These are phyloP conservation scores for Astrothelium macrocarpum DNA, from an alignment of 495 filamentous ascomycete genomes.

Conservation along the genomic window DNA sequence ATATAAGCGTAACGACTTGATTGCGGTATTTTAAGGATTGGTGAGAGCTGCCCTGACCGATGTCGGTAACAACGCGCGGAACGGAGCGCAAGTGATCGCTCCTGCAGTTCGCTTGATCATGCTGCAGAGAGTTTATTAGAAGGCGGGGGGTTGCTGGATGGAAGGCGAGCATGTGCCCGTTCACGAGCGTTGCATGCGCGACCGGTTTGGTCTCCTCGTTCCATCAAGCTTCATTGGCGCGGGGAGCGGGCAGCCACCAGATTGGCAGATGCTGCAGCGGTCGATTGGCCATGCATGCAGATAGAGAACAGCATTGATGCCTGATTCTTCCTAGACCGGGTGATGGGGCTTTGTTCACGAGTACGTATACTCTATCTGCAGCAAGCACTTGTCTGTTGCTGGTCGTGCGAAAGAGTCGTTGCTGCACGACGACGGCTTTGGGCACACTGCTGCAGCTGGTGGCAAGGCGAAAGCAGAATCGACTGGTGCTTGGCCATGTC, in stretches of 20 bases:
- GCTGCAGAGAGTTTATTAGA: constrained; percentile 4
- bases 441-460: neutral
- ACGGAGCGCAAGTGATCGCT: neutral
- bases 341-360: too few species aligned
- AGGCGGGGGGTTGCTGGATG: neutral
- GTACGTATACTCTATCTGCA: neutral
- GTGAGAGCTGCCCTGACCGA: neutral
- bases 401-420: neutral
- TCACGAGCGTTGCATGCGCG: neutral
- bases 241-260: neutral
- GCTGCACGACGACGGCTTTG: neutral
- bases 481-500: neutral
- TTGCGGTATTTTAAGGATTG: neutral
- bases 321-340: neutral
- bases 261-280: neutral
- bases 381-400: neutral
- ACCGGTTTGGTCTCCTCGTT: neutral
- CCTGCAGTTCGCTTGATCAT: neutral
- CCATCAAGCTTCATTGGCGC: neutral
- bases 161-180: neutral
- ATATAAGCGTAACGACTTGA: neutral
- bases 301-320: neutral
- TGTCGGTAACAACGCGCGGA: neutral
- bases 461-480: neutral
- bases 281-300: neutral